phyloP scores from a whole-genome alignment of 371 early-diverging fungal genomes.

The Saksenaea oblongispora region DNA sequence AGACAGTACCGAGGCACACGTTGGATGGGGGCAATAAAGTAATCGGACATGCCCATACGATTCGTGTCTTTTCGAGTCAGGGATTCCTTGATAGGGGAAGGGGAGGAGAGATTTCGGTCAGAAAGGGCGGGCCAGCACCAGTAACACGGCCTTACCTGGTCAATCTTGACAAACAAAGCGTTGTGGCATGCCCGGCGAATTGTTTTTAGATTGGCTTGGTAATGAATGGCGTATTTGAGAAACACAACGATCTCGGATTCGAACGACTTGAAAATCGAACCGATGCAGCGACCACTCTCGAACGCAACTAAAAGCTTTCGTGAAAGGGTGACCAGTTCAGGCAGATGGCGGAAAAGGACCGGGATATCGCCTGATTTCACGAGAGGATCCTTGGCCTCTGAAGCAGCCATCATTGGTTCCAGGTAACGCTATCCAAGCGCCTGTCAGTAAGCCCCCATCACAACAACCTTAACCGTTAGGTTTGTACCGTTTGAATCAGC shows the following conservation, averaged over 20 bases:
- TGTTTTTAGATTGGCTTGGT: constrained; percentile 35
- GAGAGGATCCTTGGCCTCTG: constrained; percentile 25
- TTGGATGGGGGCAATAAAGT: constrained; percentile 49
- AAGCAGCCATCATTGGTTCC: constrained; percentile 38
- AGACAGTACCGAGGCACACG: constrained; percentile 48
- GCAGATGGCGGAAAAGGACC: constrained; percentile 38
- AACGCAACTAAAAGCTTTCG: constrained; percentile 24
- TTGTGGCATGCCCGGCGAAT: constrained; percentile 44
- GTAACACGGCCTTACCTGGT: too few species aligned
- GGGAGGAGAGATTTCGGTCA: too few species aligned
- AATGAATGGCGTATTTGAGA: constrained; percentile 48
- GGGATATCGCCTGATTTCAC: constrained; percentile 38
- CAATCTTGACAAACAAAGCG: constrained; percentile 39
- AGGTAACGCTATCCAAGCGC: constrained; percentile 28
- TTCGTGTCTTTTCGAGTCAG: constrained; percentile 40
- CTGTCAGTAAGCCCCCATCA: not conserved
- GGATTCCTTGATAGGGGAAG: constrained; percentile 41
- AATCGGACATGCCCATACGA: constrained; percentile 47
- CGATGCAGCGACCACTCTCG: constrained; percentile 8
- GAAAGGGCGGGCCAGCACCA: too few species aligned
- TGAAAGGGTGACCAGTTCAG: constrained; percentile 34
- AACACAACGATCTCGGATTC: constrained; percentile 37
- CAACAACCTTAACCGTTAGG: not conserved
- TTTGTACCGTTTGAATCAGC: constrained; percentile 34
- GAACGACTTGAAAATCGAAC: constrained; percentile 20